Evolutionary conservation across 1,284 basidiomycete genomes (phyloP).

Genomic region (Rhodotorula mucilaginosa): DNA sequence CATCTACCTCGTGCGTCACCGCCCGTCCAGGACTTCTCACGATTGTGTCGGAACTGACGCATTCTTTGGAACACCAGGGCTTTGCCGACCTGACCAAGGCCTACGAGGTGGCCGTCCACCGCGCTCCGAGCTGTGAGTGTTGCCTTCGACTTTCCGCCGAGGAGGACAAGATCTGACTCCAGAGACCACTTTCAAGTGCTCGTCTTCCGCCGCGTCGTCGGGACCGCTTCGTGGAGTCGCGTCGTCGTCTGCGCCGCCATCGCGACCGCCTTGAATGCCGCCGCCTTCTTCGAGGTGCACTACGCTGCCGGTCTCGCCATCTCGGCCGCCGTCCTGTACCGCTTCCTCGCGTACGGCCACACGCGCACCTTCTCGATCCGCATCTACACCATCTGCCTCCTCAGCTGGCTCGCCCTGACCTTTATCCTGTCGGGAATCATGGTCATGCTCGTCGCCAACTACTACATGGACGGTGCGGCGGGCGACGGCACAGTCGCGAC

Average conservation of each 20-base stretch:
- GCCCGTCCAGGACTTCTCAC: no score
- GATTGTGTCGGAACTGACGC: no score
- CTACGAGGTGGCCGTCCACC: constrained; percentile 9
- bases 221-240: constrained; percentile 2
- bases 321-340: constrained; percentile 22
- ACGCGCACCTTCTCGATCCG: constrained; percentile 28
- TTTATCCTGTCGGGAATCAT: constrained; percentile 10
- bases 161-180: background rate
- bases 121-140: constrained; percentile 11
- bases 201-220: constrained; percentile 14
- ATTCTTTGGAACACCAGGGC: background rate
- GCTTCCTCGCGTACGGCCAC: constrained; percentile 7
- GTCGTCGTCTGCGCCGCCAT: background rate
- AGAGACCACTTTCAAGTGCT: background rate
- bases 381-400: constrained; percentile 10
- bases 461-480: constrained; percentile 6
- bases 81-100: constrained; percentile 18
- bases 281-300: constrained; percentile 13
- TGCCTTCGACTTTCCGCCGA: no score
- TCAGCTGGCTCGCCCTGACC: constrained; percentile 20
- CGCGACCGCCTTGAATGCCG: constrained; percentile 26
- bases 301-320: constrained; percentile 1
- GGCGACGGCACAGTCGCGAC: constrained; percentile 2
- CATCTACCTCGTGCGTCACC: constrained; percentile 4
- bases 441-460: constrained; percentile 3